Evolutionary conservation across 371 early-diverging fungal genomes (phyloP).

Genomic region (Mortierella sp.): DNA sequence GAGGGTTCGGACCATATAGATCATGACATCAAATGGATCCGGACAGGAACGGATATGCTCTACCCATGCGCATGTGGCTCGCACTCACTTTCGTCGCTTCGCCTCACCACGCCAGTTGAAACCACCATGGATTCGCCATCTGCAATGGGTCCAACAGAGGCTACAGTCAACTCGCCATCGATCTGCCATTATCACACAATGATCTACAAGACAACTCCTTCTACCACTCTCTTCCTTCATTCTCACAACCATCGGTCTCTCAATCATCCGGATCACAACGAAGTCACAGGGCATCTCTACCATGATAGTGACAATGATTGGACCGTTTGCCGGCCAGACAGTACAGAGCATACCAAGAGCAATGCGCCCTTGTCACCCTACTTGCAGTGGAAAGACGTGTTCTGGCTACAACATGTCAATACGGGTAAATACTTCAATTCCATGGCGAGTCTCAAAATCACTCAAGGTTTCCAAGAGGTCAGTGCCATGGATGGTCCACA

Average conservation of each 20-base stretch:
- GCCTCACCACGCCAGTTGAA: not conserved
- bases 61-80: conserved; percentile 39
- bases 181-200: conserved; percentile 46
- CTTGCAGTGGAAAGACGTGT: conserved; percentile 43
- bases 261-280: conserved; percentile 36
- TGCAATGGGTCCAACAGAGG: not conserved
- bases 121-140: not conserved
- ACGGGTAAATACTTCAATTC: conserved; percentile 38
- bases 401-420: conserved; percentile 43
- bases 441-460: conserved; percentile 39
- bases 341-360: not conserved
- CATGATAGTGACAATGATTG: conserved; percentile 46
- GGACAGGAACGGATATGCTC: conserved; percentile 15
- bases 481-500: conserved; percentile 20
- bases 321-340: conserved; percentile 26
- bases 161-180: conserved; percentile 6
- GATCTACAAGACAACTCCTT: conserved; percentile 45
- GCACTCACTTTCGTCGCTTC: conserved; percentile 3
- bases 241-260: conserved; percentile 26
- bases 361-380: conserved; percentile 8
- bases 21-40: conserved; percentile 27
- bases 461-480: conserved; percentile 49
- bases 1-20: conserved; percentile 35
- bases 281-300: conserved; percentile 35
- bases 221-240: conserved; percentile 39